These are phyloP conservation scores for Plasmopara viticola DNA, from an alignment of 352 stramenopile genomes.

Conservation along the genomic window DNA sequence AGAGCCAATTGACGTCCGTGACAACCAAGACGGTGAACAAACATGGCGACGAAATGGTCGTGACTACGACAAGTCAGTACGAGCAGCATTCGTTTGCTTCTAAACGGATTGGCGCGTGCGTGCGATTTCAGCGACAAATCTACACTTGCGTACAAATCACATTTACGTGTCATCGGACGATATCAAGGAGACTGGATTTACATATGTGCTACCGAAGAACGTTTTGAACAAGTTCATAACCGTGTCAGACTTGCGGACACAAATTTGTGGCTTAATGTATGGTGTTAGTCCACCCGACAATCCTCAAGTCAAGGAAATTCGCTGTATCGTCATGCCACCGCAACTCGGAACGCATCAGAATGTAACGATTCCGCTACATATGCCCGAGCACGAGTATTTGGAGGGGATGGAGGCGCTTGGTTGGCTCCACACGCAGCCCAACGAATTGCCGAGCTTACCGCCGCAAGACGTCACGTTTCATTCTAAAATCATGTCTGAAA, in stretches of 20 bases:
- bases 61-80: constrained; percentile 99
- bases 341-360: constrained; percentile 98
- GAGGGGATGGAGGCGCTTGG: constrained; percentile 97
- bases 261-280: constrained; percentile 98
- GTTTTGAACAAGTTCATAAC: constrained; percentile 99
- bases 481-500: constrained; percentile 95
- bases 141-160: constrained; percentile 98
- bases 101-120: constrained; percentile 99
- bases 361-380: constrained; percentile 94
- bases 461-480: constrained; percentile 95
- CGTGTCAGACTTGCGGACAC: constrained; percentile 95
- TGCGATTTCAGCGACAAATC: constrained; percentile 97
- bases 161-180: constrained; percentile 99
- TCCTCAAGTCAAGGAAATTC: constrained; percentile 98
- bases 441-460: constrained; percentile 95
- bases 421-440: constrained; percentile 99
- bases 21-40: constrained; percentile 99
- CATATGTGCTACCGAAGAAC: constrained; percentile 99
- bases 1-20: constrained; percentile 97
- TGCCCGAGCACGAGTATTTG: constrained; percentile 96
- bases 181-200: constrained; percentile 96
- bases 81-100: constrained; percentile 99
- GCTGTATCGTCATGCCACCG: constrained; percentile 98
- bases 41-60: constrained; percentile 99
- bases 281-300: constrained; percentile 98